A percentile compares a stretch with the other conserved stretches of the same genome.
These are phyloP conservation scores for Lizanozyma gosingica DNA, from an alignment of 1,139 yeast species.

Conservation along the genomic window DNA sequence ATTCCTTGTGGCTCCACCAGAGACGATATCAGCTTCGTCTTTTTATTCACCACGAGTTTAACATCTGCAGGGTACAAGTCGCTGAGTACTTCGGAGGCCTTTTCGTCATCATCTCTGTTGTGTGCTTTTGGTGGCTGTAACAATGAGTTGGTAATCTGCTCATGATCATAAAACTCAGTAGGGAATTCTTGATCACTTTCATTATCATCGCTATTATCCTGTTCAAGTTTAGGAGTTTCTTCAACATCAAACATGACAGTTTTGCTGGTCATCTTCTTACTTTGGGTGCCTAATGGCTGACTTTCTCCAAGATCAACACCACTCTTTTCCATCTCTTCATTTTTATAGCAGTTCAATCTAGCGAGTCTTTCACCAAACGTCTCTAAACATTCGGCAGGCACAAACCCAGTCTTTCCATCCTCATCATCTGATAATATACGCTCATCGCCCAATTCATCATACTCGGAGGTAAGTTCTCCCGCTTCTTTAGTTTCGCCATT, in stretches of 20 bases:
- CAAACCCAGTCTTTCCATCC: conserved; percentile 71
- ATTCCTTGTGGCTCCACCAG: background rate
- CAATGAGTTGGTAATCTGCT: conserved; percentile 3
- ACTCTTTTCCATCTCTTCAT: conserved; percentile 59
- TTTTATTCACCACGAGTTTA: background rate
- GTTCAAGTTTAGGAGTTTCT: conserved; percentile 16
- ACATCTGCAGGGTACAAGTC: conserved; percentile 1
- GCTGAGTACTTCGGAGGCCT: background rate
- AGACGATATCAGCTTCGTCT: background rate
- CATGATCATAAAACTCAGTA: conserved; percentile 2
- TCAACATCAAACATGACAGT: conserved; percentile 35
- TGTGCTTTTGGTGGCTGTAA: conserved; percentile 1
- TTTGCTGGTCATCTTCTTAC: conserved; percentile 15
- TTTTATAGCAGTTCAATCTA: conserved; percentile 83
- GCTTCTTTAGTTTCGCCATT: conserved; percentile 3
- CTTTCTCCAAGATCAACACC: conserved; percentile 7
- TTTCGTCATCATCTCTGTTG: conserved; percentile 1
- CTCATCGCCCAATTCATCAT: conserved; percentile 8
- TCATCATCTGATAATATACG: conserved; percentile 34
- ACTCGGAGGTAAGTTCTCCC: background rate
- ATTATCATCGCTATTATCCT: conserved; percentile 9
- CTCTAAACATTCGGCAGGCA: conserved; percentile 93
- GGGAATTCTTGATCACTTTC: conserved; percentile 7
- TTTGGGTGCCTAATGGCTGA: background rate
- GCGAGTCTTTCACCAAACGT: conserved; percentile 89